A percentile compares a stretch with the other conserved stretches of the same genome.
These are phyloP conservation scores for Paraphysoderma sedebokerense DNA, from an alignment of 371 early-diverging fungal genomes.

Conservation along the genomic window DNA sequence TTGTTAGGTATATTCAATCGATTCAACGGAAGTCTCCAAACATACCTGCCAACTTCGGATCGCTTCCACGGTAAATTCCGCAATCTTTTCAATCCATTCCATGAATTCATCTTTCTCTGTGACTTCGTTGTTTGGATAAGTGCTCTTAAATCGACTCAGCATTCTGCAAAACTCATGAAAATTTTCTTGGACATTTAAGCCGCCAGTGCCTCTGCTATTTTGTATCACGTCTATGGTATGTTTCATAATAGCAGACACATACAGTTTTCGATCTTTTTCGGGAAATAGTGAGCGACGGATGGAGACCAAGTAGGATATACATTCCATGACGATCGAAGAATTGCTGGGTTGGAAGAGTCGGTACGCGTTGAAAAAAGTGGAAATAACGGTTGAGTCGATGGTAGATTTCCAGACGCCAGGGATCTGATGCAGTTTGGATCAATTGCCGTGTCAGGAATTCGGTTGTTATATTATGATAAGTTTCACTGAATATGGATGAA, in stretches of 20 bases:
- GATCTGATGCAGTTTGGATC: conserved; percentile 1
- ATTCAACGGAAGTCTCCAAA: neutral
- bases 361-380: conserved; percentile 2
- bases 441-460: conserved; percentile 30
- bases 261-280: conserved; percentile 44
- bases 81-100: conserved; percentile 52
- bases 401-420: neutral
- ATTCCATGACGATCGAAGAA: conserved; percentile 44
- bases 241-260: conserved; percentile 46
- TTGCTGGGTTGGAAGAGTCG: conserved; percentile 14
- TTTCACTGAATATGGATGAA: neutral
- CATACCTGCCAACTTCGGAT: conserved; percentile 55
- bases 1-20: neutral
- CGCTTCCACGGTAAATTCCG: conserved; percentile 53
- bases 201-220: conserved; percentile 28
- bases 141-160: conserved; percentile 59
- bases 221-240: conserved; percentile 51
- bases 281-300: conserved; percentile 66
- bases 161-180: conserved; percentile 74
- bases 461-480: no score
- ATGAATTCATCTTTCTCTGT: conserved; percentile 43
- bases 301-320: conserved; percentile 57
- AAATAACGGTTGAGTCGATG: neutral
- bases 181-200: conserved; percentile 53
- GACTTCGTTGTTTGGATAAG: conserved; percentile 60